Conservation (phyloP, 257 asterid species). For the Salvia splendens region DNA sequence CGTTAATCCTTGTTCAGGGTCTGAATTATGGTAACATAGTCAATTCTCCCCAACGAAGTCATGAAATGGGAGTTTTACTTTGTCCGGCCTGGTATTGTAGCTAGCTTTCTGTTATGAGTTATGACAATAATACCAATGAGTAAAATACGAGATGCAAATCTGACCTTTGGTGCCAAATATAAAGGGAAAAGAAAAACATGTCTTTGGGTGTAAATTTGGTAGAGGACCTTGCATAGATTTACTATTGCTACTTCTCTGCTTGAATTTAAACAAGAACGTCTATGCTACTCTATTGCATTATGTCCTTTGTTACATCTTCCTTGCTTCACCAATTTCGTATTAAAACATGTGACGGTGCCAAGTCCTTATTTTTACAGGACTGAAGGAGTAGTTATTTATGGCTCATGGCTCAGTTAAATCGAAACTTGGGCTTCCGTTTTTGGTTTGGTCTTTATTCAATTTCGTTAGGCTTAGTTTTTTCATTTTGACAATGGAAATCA, state of each 20-base stretch:
- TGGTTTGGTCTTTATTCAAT: too few species aligned
- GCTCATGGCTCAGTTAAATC: too few species aligned
- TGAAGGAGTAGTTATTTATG: too few species aligned
- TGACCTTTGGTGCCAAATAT: background rate
- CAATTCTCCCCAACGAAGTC: background rate
- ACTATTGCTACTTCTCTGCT: background rate
- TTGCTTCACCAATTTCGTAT: too few species aligned
- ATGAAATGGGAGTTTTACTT: background rate
- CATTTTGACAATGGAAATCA: background rate
- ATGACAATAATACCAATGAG: background rate
- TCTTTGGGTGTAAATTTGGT: background rate
- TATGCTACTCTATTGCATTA: background rate
- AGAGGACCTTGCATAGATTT: background rate
- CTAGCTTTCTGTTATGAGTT: background rate
- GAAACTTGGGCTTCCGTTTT: too few species aligned
- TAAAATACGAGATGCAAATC: background rate
- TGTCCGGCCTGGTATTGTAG: background rate
- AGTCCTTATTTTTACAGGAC: too few species aligned
- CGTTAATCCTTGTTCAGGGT: slow-evolving; percentile 38
- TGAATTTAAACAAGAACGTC: background rate
- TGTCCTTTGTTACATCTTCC: too few species aligned
- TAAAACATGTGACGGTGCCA: too few species aligned
- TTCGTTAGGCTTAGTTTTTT: too few species aligned
- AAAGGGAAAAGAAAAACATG: too few species aligned
- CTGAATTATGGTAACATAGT: slow-evolving; percentile 1